These are phyloP conservation scores for Tuber microsphaerosporum DNA, from an alignment of 495 filamentous ascomycete species.

Conservation along the genomic window DNA sequence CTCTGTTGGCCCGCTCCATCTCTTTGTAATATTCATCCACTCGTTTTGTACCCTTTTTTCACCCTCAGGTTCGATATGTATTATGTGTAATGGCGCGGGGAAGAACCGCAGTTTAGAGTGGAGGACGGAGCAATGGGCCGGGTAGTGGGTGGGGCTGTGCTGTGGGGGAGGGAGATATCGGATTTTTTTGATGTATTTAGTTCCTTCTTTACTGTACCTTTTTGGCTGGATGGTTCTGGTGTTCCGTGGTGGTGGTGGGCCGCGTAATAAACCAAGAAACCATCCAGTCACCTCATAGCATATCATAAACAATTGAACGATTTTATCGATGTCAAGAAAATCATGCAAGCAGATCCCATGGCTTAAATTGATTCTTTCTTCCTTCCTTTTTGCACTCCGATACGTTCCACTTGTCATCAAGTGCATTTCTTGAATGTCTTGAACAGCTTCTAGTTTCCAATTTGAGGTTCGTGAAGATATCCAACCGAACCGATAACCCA, in stretches of 20 bases:
- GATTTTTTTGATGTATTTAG: neutral
- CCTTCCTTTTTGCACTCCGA: neutral
- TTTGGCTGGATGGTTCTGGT: neutral
- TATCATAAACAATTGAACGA: neutral
- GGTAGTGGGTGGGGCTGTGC: neutral
- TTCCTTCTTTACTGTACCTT: neutral
- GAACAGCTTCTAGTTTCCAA: neutral
- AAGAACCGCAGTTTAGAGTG: neutral
- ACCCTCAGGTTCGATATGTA: neutral
- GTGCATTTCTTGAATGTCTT: constrained; percentile 1
- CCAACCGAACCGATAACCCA: neutral
- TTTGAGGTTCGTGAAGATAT: neutral
- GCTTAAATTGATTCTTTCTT: neutral
- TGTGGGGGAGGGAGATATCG: neutral
- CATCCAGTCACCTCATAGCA: neutral
- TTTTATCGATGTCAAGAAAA: neutral
- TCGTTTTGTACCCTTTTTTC: neutral
- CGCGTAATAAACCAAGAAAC: neutral
- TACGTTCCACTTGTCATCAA: neutral
- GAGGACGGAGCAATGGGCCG: neutral
- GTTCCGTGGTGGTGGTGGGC: neutral
- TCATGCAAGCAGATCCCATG: neutral
- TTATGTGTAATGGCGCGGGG: neutral
- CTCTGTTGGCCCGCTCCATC: neutral
- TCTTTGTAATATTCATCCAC: neutral